Evolutionary conservation across 352 stramenopile genomes (phyloP).

Genomic region (Globisporangium spinosum): DNA sequence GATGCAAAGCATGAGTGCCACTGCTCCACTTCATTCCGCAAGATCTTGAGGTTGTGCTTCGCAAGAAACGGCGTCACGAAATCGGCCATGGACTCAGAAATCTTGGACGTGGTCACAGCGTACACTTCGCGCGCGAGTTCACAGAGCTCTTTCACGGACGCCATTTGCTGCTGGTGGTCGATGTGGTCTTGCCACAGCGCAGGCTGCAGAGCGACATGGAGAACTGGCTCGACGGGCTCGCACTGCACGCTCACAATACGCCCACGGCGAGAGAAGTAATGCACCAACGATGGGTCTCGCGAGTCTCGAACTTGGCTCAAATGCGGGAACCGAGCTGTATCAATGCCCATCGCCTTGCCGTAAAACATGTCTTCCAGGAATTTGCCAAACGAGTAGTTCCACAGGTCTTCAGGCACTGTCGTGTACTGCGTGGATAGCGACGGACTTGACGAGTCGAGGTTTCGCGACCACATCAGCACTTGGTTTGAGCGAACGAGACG

Average conservation of each 20-base stretch:
- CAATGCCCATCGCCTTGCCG: conserved; percentile 69
- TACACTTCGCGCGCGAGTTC: conserved; percentile 74
- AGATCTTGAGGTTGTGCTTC: conserved; percentile 67
- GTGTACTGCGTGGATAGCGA: conserved; percentile 55
- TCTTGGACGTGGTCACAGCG: conserved; percentile 68
- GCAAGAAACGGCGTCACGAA: conserved; percentile 62
- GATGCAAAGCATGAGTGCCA: conserved; percentile 80
- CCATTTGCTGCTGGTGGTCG: conserved; percentile 57
- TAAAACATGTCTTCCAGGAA: conserved; percentile 86
- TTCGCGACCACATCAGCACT: conserved; percentile 67
- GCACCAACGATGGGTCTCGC: conserved; percentile 62
- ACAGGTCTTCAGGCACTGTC: conserved; percentile 57
- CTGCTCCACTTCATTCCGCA: conserved; percentile 79
- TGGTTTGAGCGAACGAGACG: conserved; percentile 57
- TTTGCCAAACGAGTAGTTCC: conserved; percentile 88
- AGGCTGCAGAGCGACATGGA: conserved; percentile 80
- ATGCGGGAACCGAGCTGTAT: conserved; percentile 65
- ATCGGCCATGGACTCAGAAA: conserved; percentile 73
- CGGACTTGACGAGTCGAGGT: conserved; percentile 24
- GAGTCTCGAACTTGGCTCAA: conserved; percentile 49
- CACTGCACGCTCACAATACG: conserved; percentile 76
- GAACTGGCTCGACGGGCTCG: conserved; percentile 74
- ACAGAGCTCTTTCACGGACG: conserved; percentile 69
- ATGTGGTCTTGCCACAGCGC: conserved; percentile 81
- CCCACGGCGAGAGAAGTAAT: conserved; percentile 72